phyloP scores from a whole-genome alignment of 2,329 filamentous ascomycete species.

The Botryosphaeria agaves region DNA sequence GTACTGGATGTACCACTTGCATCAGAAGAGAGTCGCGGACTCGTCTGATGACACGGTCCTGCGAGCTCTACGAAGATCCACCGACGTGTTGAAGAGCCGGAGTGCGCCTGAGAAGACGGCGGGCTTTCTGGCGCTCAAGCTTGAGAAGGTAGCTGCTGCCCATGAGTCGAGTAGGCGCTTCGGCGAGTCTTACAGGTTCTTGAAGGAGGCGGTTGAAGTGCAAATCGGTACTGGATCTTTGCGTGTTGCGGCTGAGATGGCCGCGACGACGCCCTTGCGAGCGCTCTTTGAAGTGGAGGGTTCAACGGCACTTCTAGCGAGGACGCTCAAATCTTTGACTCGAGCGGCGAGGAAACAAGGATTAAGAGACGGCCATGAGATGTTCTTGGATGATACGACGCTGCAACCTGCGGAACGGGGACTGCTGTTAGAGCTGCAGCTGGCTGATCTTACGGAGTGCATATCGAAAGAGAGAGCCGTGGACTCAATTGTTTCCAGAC shows the following conservation, averaged over 20 bases:
- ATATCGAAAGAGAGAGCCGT: background rate
- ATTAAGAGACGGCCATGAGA: background rate
- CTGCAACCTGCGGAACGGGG: slow-evolving; percentile 15
- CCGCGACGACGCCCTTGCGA: slow-evolving; percentile 32
- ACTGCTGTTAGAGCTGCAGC: slow-evolving; percentile 24
- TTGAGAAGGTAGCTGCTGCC: slow-evolving; percentile 48
- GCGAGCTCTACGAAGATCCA: slow-evolving; percentile 43
- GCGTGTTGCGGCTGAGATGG: slow-evolving; percentile 30
- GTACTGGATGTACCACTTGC: slow-evolving; percentile 11
- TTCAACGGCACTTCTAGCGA: slow-evolving; percentile 35
- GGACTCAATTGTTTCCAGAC: background rate
- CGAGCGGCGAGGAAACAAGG: slow-evolving; percentile 14
- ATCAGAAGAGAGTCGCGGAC: too few relatives aligned
- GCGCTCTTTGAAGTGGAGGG: slow-evolving; percentile 36
- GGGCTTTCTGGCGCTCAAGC: slow-evolving; percentile 43
- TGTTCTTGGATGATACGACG: slow-evolving; percentile 16
- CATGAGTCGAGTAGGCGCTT: slow-evolving; percentile 33
- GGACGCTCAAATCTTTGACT: slow-evolving; percentile 42
- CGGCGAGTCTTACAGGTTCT: slow-evolving; percentile 21
- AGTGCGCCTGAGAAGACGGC: slow-evolving; percentile 37
- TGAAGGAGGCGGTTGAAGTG: slow-evolving; percentile 42
- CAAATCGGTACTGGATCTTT: slow-evolving; percentile 43
- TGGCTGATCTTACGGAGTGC: slow-evolving; percentile 10
- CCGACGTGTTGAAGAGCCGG: slow-evolving; percentile 42
- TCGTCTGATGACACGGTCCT: slow-evolving; percentile 24